Base-by-base conservation (phyloP, 2,329 filamentous ascomycete species). In the Colletotrichum tofieldiae region DNA sequence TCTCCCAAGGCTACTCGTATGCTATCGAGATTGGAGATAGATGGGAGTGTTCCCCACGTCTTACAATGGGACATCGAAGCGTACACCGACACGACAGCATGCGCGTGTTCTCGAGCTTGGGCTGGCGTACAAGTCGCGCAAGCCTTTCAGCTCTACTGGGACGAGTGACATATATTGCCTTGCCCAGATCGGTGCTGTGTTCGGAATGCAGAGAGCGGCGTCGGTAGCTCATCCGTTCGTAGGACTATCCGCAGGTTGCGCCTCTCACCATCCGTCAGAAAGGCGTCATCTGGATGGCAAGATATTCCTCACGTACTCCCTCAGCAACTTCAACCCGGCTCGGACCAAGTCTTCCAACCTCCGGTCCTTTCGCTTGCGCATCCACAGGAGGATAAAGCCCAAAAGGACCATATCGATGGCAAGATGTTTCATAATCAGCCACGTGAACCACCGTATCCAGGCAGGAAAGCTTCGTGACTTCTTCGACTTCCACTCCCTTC, bases 291-390 rank as follows among this genome's bases (percentile, higher is more conserved):
- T 84, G 3, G 89, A 85, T 9, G 91, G 91, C 29, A 93, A 77
- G 35, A 92, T 78, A 58, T 86, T 90, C 66, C 89, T 83, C 29
- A 86, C 82, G 76, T 92, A 92, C 77, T 92, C 90, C 67, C 90
- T 83, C 20, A 84, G 81, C 54, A 92, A 81, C 72, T 81, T 84
- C 12, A 94, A 79, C 18, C 91, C 84, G 0, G 92, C 90, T 58
- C 93, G 85, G 4, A 95, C 89, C n/a, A 93, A 86, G 74, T 93
- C 93, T 79, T 96, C 93, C 1, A 95, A 81, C 71, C 93, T 86
- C 58, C 89, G 85, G 77, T 96, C 93, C 76, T 92, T 92, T 78
- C 89, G 90, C 75, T 87, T 88, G 65, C 93, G 85, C 89, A 96
- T 88, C 89, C 92, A 95, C 8, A 94, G 77, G 59, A 96, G 80